These are phyloP conservation scores for Blastocladiella britannica DNA, from an alignment of 192 early-diverging fungal genomes.

Conservation along the genomic window DNA sequence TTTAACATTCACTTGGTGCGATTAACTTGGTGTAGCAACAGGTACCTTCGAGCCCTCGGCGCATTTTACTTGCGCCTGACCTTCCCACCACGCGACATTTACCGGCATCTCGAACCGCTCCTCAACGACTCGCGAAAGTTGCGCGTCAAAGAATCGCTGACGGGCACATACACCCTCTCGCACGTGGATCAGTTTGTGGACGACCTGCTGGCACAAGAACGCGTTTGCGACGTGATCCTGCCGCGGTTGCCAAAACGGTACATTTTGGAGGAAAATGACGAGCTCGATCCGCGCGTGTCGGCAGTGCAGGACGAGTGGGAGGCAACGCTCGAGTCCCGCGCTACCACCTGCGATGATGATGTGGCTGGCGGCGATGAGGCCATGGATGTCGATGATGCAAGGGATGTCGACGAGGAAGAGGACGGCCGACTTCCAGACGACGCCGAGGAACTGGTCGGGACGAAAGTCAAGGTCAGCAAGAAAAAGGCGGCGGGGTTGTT, in stretches of 20 bases:
- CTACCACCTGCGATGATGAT: too few species aligned
- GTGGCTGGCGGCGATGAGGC: neutral
- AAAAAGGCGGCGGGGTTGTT: neutral
- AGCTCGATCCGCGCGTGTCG: conserved; percentile 56
- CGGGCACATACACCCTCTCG: conserved; percentile 27
- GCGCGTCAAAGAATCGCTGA: conserved; percentile 18
- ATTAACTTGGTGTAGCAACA: too few species aligned
- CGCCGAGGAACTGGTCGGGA: neutral
- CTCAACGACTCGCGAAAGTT: conserved; percentile 74
- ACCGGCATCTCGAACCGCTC: conserved; percentile 65
- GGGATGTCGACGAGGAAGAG: neutral
- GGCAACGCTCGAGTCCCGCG: too few species aligned
- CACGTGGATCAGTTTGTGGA: conserved; percentile 87
- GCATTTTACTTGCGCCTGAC: conserved; percentile 78
- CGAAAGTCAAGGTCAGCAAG: neutral
- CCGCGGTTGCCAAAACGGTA: conserved; percentile 61
- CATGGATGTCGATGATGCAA: neutral
- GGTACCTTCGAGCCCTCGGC: conserved; percentile 68
- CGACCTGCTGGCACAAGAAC: conserved; percentile 48
- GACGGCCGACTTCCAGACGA: neutral
- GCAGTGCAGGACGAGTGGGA: conserved; percentile 33
- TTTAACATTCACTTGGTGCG: neutral
- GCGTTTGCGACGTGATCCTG: conserved; percentile 74
- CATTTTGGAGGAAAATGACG: conserved; percentile 63
- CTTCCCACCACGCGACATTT: conserved; percentile 51